Conservation (phyloP, 345 rosid genomes). For the Linum trigynum region DNA sequence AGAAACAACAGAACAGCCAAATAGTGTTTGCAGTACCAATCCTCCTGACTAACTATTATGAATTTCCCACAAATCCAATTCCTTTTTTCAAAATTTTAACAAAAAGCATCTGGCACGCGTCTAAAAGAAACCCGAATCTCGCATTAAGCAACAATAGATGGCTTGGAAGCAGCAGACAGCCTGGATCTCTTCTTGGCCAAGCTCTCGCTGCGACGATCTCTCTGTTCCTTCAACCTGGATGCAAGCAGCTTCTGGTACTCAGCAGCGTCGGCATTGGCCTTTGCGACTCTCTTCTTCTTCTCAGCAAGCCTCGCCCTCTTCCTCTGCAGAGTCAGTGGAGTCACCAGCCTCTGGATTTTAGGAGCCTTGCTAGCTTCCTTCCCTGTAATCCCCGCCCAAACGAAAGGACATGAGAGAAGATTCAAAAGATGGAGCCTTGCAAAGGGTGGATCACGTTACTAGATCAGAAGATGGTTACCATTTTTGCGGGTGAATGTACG, state of each 20-base stretch:
- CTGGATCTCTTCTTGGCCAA: background rate
- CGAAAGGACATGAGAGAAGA: background rate
- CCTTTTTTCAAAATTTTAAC: no score
- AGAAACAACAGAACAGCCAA: no score
- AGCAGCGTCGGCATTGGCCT: background rate
- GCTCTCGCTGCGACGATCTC: background rate
- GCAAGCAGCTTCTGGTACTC: background rate
- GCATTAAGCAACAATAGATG: background rate
- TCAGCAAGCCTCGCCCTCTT: background rate
- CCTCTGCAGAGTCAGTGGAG: background rate
- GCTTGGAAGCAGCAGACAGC: background rate
- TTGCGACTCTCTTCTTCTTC: background rate
- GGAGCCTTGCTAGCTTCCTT: background rate
- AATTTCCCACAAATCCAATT: no score
- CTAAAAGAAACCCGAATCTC: background rate
- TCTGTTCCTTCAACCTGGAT: background rate
- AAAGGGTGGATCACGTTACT: no score
- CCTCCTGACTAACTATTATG: no score
- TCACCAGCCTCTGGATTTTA: background rate
- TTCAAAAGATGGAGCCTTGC: background rate
- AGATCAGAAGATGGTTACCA: background rate
- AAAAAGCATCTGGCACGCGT: no score
- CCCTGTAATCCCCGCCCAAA: background rate
- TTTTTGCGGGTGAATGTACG: background rate
- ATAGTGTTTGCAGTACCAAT: no score